A percentile compares a stretch with the other conserved stretches of the same genome.
phyloP scores from a whole-genome alignment of 805 yeast species.

The Candida gorgasii region DNA sequence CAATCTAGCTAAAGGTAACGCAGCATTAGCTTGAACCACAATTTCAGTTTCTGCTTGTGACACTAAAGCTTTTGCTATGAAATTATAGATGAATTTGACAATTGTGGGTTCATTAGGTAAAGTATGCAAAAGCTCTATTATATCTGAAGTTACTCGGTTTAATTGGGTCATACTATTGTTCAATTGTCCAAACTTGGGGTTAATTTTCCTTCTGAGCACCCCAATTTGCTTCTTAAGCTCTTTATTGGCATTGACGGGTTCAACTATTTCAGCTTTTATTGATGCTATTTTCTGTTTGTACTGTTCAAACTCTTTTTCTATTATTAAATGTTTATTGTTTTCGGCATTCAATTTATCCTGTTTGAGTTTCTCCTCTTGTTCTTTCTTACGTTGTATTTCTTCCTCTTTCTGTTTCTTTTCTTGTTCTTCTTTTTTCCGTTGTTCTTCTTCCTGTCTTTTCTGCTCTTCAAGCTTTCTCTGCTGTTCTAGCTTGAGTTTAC shows the following conservation, averaged over 20 bases:
- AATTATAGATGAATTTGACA: slow-evolving; percentile 69
- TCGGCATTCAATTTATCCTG: slow-evolving; percentile 18
- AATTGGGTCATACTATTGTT: slow-evolving; percentile 71
- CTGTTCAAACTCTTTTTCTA: slow-evolving; percentile 46
- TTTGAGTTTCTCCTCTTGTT: slow-evolving; percentile 17
- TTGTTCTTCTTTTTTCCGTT: slow-evolving; percentile 11
- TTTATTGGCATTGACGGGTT: slow-evolving; percentile 51
- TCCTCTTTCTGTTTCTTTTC: slow-evolving; percentile 7
- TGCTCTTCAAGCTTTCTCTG: slow-evolving; percentile 7
- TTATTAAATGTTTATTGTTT: slow-evolving; percentile 33
- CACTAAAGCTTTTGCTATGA: slow-evolving; percentile 80
- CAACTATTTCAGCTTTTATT: slow-evolving; percentile 62
- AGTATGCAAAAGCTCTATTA: slow-evolving; percentile 49
- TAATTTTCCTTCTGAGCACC: slow-evolving; percentile 70
- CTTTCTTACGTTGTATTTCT: slow-evolving; percentile 19
- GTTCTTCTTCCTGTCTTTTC: slow-evolving; percentile 10
- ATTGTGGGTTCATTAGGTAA: slow-evolving; percentile 37
- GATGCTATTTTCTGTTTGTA: slow-evolving; percentile 54
- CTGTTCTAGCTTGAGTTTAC: slow-evolving; percentile 17
- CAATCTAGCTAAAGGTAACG: slow-evolving; percentile 75
- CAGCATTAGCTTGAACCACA: slow-evolving; percentile 71
- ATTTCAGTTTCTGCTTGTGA: slow-evolving; percentile 94
- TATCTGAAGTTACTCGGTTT: slow-evolving; percentile 47
- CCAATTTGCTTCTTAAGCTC: slow-evolving; percentile 55
- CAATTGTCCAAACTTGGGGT: slow-evolving; percentile 89